Evolutionary conservation across 441 rosid species (phyloP), one percentile per base, ranked within the genome.

Genomic region (Aquilaria agallochum): DNA sequence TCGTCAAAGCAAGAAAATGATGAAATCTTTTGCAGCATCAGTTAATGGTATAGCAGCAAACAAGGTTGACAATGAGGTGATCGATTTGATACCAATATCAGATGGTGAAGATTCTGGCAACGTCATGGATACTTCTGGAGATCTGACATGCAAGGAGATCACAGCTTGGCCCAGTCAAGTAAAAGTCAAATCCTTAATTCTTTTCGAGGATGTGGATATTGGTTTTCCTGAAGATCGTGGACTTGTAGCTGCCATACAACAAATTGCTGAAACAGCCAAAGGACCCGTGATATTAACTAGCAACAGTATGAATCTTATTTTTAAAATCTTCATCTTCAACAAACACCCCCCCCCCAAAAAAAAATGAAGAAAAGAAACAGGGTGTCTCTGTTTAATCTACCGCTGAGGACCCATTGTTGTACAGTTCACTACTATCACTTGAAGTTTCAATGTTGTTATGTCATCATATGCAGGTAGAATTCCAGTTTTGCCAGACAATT

Each of bases 161-260:
- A 67, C 60, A 55, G 20, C 40, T 70, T 70, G 73, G 56, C 68
- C 53, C 63, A 66, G 68, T 62, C 76, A 54, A 74, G 71, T 66
- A 58, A 82, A 72, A 69, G 62, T 80, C 65, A 89, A 81, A 74
- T 80, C 88, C 55, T 82, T 95, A 75, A 84, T 92, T 78, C 91
- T 95, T 67, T 85, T 95, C 50, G 99, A 95, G 76, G 99, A 92
- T 78, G 96, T 92, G 64, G 98, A 95, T 75, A 68, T 95, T 68
- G 65, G 68, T 71, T 90, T 89, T 62, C 75, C 85, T 49, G 98
- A 95, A 72, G 99, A 95, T 69, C 95, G 93, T 73, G 99, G 99
- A 75, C 84, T 95, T 67, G 57, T 92, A 60, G 70, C 87, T 65
- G 88, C 98, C 50, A 77, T 95, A 57, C 87, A 89, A 76, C 89